Base-by-base conservation (phyloP, 2,329 filamentous ascomycete species). In the Aspergillus uvarum region DNA sequence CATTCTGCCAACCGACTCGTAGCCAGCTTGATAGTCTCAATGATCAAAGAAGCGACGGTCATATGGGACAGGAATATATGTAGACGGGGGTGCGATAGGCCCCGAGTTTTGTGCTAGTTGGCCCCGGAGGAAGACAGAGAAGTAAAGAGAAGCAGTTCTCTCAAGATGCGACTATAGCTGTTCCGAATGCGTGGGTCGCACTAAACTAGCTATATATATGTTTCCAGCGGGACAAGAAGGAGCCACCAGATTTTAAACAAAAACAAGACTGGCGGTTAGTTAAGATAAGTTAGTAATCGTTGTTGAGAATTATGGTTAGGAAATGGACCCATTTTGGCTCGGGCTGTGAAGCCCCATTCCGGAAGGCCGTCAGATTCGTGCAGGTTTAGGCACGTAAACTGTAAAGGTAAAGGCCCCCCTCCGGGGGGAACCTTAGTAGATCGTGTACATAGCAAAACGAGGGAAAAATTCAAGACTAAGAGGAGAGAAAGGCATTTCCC, bases 161-260 rank as follows among this genome's bases (percentile, higher is more conserved):
- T 61, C 47, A 58, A 62, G 59, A 59, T 59, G 63, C 58, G 60
- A 63, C 61, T 65, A 59, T 66, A 59, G 60, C 59, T 54, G 63
- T 64, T 65, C 64, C 65, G 67, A 60, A 59, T 67, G 65, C 60
- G 64, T 66, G 65, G 65, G 64, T 63, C 58, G 48, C 61, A 47
- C 61, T 65, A 64, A 64, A 52, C 51, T 52, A 63, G 47, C 56
- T 59, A 60, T 58, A 53, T 57, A 53, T 57, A 60, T 54, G 38
- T 44, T 44, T 19, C 47, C 57, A 52, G 60, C 58, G 47, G 49
- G 51, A 53, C 42, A 29, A 49, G 38, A 50, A 50, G 57, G 56
- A 47, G 53, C 29, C 50, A 47, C 49, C 54, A 56, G 59, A 62
- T 56, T 19, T 19, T n/a, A 44, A 19, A 19, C 14, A 51, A 56